Base-by-base conservation (phyloP, 83 land plant genomes). In the Picea abies region DNA sequence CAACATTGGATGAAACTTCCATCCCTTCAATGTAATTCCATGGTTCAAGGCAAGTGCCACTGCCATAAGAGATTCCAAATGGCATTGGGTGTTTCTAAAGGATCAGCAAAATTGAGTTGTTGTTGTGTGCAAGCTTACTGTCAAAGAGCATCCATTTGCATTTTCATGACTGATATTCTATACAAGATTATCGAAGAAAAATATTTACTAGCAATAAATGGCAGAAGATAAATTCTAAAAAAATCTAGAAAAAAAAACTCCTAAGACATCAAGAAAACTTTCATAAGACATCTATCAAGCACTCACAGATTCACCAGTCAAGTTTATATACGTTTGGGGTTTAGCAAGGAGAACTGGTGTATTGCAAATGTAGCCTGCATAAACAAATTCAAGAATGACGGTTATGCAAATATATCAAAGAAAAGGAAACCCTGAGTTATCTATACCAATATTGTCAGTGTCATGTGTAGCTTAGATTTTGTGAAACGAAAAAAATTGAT, bases 311-410 rank as follows among this genome's bases (percentile, higher is more conserved):
- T 97, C 98, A 60, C 98, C 99, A 83, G 91, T 93, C 81, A 88
- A 91, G 79, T 96, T 96, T 93, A 96, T 91, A 85, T 93, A 96
- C 1, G 98, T 87, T 80, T 97, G 99, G 29, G 99, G 99, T 83
- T 97, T 97, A 60, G 93, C 99, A 80, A 97, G 88, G 20, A 97
- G 85, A 61, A 97, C 89, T 44, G 95, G 97, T 52, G 92, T 88
- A 63, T 89, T 87, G 37, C 95, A 94, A 78, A 97, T 96, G 49
- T 90, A 85, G 75, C 99, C 99, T 97, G 91, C 82, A 93, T 66
- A 81, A 78, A 84, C 63, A 78, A 60, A 32, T 47, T 47, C 67
- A 83, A 22, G n/a, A 0, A 70, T 80, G 23, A 82, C 29, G 19
- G 7, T 79, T 60, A 63, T 63, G 39, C 70, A 47, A 11, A 9